Conservation (phyloP, 1,139 yeast species). For the Kurtzmaniella quercitrusa region DNA sequence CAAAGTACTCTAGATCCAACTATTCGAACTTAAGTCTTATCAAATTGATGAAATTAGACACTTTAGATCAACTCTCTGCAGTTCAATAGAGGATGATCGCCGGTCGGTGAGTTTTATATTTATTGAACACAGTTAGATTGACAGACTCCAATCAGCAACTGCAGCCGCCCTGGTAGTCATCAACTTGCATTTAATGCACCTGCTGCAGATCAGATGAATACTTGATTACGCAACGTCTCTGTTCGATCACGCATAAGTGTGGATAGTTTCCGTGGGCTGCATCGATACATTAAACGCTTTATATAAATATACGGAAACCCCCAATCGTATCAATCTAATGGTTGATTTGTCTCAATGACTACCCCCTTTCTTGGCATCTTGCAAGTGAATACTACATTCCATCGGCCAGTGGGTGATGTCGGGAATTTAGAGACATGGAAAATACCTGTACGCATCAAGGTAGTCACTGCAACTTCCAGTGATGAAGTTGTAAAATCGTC, state of each 20-base stretch:
- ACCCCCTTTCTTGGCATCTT: conserved; percentile 10
- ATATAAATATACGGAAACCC: too few species aligned
- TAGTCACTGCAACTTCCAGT: conserved; percentile 14
- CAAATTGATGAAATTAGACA: too few species aligned
- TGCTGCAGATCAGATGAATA: background rate
- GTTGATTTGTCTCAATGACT: too few species aligned
- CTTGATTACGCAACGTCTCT: background rate
- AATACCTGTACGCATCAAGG: conserved; percentile 15
- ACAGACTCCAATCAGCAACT: too few species aligned
- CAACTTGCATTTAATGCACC: background rate
- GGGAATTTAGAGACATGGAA: conserved; percentile 16
- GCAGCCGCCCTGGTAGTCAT: background rate
- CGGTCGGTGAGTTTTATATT: too few species aligned
- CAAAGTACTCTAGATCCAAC: too few species aligned
- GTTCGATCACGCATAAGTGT: background rate
- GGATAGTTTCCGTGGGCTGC: background rate
- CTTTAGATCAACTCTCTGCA: too few species aligned
- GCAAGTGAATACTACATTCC: conserved; percentile 12
- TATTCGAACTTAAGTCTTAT: too few species aligned
- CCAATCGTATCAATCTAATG: too few species aligned
- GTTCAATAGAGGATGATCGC: too few species aligned
- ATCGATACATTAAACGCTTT: too few species aligned
- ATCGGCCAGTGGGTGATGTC: conserved; percentile 24
- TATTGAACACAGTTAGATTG: background rate
- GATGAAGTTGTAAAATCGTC: conserved; percentile 13